Base-by-base conservation (phyloP, 2,329 filamentous ascomycete species). In the Trichoderma asperellum region DNA sequence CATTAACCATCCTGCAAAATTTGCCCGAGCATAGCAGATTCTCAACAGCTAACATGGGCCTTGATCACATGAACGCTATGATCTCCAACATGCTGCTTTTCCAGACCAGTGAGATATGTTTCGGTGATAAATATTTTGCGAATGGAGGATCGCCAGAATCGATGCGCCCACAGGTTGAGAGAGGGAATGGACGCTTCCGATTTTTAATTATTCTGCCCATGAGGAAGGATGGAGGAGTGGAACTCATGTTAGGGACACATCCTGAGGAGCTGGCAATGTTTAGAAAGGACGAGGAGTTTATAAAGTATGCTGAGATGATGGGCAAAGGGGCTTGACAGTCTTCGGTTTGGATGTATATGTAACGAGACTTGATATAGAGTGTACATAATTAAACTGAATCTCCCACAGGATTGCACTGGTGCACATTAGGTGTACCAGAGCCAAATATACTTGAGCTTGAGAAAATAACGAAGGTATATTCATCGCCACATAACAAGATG, bases 61-160 rank as follows among this genome's bases (percentile, higher is more conserved):
- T 77, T 0, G 72, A 76, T 24, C 73, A 75, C 43, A 74, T 76
- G 73, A 65, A 77, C 61, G 68, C 74, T 52, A 74, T 78, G 72
- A 74, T 78, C 10, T 74, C 75, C 6, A 78, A 77, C 58, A 72
- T 79, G 71, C 74, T 79, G 71, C 65, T 78, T 11, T 73, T 77
- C 55, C 76, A 72, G 32, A 70, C 71, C n/a, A 70, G 70, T 34
- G 75, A 77, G 27, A 71, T 78, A 34, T 68, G 65, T 5, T 78
- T 79, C 57, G 77, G 77, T 0, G 72, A 71, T n/a, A 21, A 70
- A 5, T 61, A 76, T 2, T 77, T 79, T 49, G 73, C 55, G 10
- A 76, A 76, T 27, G 65, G 65, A 2, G 76, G 76, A 2, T 70
- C 69, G 21, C 72, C 75, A 1, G 75, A 78, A 63, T 70, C 73